These are phyloP conservation scores for Suillus spraguei DNA, from an alignment of 768 basidiomycete genomes.

Conservation along the genomic window DNA sequence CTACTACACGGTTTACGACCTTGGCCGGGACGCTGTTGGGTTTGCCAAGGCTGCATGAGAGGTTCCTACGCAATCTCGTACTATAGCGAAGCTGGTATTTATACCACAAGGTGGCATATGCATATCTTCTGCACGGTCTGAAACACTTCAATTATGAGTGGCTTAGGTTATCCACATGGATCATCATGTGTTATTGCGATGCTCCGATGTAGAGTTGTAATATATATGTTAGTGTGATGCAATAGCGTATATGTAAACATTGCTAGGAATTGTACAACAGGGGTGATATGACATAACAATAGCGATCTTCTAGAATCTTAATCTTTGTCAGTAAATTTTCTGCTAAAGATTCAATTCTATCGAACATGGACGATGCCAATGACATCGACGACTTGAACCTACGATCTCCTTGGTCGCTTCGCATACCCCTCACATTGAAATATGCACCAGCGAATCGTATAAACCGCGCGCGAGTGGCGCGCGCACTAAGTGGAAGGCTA, in stretches of 20 bases:
- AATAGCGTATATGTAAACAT: neutral
- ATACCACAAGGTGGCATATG: neutral
- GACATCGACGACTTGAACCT: neutral
- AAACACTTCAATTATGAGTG: neutral
- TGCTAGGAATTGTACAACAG: neutral
- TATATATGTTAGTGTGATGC: neutral
- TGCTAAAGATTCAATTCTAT: neutral
- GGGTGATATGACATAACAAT: neutral
- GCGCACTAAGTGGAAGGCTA: constrained; percentile 29
- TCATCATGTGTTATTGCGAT: neutral
- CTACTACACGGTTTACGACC: constrained; percentile 90
- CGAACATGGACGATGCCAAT: neutral
- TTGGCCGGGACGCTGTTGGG: constrained; percentile 77
- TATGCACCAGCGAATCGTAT: constrained; percentile 8
- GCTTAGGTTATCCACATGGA: constrained; percentile 2
- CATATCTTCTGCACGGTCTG: neutral
- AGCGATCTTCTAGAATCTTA: too few species aligned
- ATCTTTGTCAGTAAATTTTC: neutral
- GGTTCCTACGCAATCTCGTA: neutral
- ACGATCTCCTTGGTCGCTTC: neutral
- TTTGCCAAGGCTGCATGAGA: constrained; percentile 60
- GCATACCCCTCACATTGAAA: neutral
- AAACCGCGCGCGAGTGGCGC: constrained; percentile 18
- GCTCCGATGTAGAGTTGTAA: constrained; percentile 1
- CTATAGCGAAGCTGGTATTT: neutral